These are phyloP conservation scores for Cyclotella baltica DNA, from an alignment of 108 stramenopile species.

Conservation along the genomic window DNA sequence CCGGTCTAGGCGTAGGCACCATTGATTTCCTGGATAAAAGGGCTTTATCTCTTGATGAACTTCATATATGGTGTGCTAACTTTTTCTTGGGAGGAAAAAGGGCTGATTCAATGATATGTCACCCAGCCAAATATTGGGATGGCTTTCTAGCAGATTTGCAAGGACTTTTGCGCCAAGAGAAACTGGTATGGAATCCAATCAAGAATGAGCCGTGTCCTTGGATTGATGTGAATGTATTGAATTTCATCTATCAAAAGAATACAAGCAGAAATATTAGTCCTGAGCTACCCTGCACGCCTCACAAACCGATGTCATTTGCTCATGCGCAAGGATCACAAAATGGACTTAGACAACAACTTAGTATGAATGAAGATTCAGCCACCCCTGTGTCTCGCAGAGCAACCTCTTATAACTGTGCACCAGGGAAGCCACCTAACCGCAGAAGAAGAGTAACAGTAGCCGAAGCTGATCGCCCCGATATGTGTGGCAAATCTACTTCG, in stretches of 20 bases:
- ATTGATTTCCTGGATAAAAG: constrained; percentile 59
- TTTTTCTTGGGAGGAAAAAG: background rate
- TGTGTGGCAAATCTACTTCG: too few species aligned
- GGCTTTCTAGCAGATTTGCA: background rate
- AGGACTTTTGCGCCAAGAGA: constrained; percentile 28
- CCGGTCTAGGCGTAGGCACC: constrained; percentile 26
- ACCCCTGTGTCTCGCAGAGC: too few species aligned
- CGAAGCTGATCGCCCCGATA: too few species aligned
- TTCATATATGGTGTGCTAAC: background rate
- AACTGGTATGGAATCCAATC: constrained; percentile 54
- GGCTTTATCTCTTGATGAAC: background rate
- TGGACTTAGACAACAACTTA: too few species aligned
- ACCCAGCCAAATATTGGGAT: background rate
- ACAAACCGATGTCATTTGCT: too few species aligned
- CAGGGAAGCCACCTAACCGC: too few species aligned
- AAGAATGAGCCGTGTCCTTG: constrained; percentile 48
- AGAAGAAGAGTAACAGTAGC: too few species aligned
- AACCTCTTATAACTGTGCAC: too few species aligned
- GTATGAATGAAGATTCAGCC: too few species aligned
- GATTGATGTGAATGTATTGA: constrained; percentile 43
- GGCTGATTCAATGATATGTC: background rate
- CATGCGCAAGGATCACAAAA: too few species aligned
- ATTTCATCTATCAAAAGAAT: constrained; percentile 13
- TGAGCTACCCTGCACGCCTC: too few species aligned
- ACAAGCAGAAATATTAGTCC: background rate